Percentiles rank a stretch among this genome's conserved stretches.
phyloP scores from a whole-genome alignment of 192 early-diverging fungal species.

The Cetraspora pellucida region DNA sequence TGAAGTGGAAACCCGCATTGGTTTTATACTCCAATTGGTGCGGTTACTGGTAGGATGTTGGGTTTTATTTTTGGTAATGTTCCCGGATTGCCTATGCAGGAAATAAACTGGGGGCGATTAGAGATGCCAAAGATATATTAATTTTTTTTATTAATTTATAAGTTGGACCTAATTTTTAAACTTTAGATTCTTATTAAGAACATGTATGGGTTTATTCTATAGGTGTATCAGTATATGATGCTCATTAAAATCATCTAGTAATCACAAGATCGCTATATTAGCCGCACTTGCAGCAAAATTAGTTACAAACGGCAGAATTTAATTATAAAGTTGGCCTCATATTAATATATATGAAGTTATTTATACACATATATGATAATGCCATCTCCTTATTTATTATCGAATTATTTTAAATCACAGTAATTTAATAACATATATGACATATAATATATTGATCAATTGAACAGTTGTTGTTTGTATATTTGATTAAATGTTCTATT shows the following conservation, averaged over 20 bases:
- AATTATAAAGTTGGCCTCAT: not conserved
- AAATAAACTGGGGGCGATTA: slow-evolving; percentile 45
- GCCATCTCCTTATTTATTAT: too few relatives aligned
- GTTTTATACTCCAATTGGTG: slow-evolving; percentile 71
- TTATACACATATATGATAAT: too few relatives aligned
- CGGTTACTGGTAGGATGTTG: slow-evolving; percentile 66
- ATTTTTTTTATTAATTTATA: not conserved
- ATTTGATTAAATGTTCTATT: too few relatives aligned
- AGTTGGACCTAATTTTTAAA: not conserved
- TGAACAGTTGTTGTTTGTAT: too few relatives aligned
- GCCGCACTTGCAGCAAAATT: slow-evolving; percentile 51
- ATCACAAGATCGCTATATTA: slow-evolving; percentile 60
- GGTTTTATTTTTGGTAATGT: slow-evolving; percentile 71
- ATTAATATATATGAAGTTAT: not conserved
- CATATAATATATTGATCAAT: too few relatives aligned
- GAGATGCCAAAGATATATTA: slow-evolving; percentile 34
- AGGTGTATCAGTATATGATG: slow-evolving; percentile 62
- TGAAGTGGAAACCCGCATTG: slow-evolving; percentile 60
- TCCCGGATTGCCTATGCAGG: slow-evolving; percentile 61
- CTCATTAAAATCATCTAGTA: too few relatives aligned
- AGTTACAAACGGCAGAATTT: slow-evolving; percentile 2
- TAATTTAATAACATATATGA: too few relatives aligned
- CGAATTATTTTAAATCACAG: too few relatives aligned
- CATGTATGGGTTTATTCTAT: not conserved
- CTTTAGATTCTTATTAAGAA: not conserved